phyloP scores from a whole-genome alignment of 208 protist species.

The Leishmania arabica region DNA sequence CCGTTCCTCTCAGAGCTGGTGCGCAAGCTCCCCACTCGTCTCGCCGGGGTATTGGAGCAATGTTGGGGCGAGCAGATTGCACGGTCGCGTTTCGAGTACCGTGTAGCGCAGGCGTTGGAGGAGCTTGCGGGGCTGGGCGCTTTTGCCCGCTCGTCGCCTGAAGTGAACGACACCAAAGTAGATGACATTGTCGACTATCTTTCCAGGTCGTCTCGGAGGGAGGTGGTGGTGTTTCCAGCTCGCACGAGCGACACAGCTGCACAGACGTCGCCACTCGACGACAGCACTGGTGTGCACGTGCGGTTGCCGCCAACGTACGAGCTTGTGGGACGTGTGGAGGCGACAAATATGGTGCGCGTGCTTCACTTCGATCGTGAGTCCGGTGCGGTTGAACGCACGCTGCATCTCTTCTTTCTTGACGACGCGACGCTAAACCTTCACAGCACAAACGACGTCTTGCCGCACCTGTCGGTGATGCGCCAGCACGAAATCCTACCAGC shows the following conservation, averaged over 20 bases:
- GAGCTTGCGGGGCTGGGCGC: slow-evolving; percentile 59
- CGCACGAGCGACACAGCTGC: background rate
- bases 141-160: slow-evolving; percentile 44
- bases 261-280: background rate
- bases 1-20: slow-evolving; percentile 54
- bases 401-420: slow-evolving; percentile 61
- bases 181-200: slow-evolving; percentile 38
- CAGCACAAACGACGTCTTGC: slow-evolving; percentile 46
- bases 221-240: slow-evolving; percentile 35
- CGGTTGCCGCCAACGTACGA: slow-evolving; percentile 67
- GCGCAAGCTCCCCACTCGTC: slow-evolving; percentile 42
- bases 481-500: slow-evolving; percentile 59
- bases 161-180: slow-evolving; percentile 30
- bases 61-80: slow-evolving; percentile 55
- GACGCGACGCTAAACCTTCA: slow-evolving; percentile 32
- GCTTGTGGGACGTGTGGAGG: slow-evolving; percentile 48
- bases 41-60: slow-evolving; percentile 48
- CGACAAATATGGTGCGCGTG: slow-evolving; percentile 61
- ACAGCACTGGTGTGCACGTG: slow-evolving; percentile 31
- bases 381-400: slow-evolving; percentile 56
- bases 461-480: slow-evolving; percentile 64
- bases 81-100: slow-evolving; percentile 64
- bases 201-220: slow-evolving; percentile 12
- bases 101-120: slow-evolving; percentile 56
- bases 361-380: slow-evolving; percentile 50